Conservation (phyloP, 139 green algal species). For the Chlamydomonas sp. region DNA sequence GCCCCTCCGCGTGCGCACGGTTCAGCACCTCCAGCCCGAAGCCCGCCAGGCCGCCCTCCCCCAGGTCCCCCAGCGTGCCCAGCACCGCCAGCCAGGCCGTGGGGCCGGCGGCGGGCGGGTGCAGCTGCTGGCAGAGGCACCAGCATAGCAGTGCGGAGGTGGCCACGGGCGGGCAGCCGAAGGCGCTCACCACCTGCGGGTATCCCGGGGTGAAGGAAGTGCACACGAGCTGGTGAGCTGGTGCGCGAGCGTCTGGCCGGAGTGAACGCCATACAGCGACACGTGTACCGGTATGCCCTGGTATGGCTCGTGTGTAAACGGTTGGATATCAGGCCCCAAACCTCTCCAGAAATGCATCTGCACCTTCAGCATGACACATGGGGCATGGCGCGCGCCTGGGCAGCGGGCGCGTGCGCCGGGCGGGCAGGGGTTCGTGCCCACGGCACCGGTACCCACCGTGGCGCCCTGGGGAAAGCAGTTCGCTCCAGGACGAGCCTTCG, state of each 20-base stretch:
- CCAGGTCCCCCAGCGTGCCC: constrained; percentile 5
- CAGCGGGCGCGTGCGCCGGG: too few species aligned
- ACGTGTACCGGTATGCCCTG: not conserved
- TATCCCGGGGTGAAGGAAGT: too few species aligned
- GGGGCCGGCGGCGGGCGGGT: not conserved
- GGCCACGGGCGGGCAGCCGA: not conserved
- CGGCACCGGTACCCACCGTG: not conserved
- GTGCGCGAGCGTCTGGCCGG: too few species aligned
- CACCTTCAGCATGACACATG: too few species aligned
- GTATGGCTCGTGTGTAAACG: too few species aligned
- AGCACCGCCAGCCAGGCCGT: constrained; percentile 20
- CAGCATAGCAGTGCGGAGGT: constrained; percentile 5
- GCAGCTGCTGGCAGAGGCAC: not conserved
- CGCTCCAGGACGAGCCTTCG: too few species aligned
- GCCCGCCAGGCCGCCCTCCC: not conserved
- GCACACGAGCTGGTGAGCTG: too few species aligned
- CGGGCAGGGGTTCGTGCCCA: too few species aligned
- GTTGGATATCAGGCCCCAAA: too few species aligned
- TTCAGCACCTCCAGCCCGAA: not conserved
- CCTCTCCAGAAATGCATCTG: too few species aligned
- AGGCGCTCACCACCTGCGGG: not conserved
- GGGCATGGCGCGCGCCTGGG: too few species aligned
- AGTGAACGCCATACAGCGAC: not conserved
- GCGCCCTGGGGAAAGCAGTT: constrained; percentile 4
- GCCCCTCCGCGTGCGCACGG: not conserved